These are phyloP conservation scores for Cyberlindnera bimundalis DNA, from an alignment of 805 yeast genomes.

Conservation along the genomic window DNA sequence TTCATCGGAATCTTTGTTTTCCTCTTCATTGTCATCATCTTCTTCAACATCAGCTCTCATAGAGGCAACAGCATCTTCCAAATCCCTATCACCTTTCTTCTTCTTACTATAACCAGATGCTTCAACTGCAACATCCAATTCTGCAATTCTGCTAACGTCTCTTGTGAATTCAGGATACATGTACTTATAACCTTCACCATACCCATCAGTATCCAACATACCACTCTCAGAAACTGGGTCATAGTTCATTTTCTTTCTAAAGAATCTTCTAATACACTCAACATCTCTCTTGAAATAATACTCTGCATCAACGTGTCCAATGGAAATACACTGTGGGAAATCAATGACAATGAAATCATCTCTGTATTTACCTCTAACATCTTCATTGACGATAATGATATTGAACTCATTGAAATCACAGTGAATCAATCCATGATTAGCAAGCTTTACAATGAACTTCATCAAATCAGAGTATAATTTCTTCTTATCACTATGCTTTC, in stretches of 20 bases:
- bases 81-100: constrained; percentile 54
- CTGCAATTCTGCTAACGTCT: constrained; percentile 66
- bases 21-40: constrained; percentile 28
- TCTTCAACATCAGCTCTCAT: constrained; percentile 50
- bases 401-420: constrained; percentile 98
- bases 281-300: constrained; percentile 90
- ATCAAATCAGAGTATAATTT: constrained; percentile 79
- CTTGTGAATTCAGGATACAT: constrained; percentile 77
- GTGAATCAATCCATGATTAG: constrained; percentile 86
- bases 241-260: constrained; percentile 72
- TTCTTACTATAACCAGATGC: constrained; percentile 82
- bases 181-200: constrained; percentile 72
- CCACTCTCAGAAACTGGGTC: constrained; percentile 62
- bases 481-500: constrained; percentile 64
- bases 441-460: constrained; percentile 81
- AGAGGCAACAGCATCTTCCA: constrained; percentile 70
- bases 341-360: constrained; percentile 87
- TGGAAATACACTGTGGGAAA: constrained; percentile 97
- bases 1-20: constrained; percentile 28
- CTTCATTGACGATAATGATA: constrained; percentile 73
- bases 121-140: constrained; percentile 79
- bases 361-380: constrained; percentile 45
- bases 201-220: constrained; percentile 77
- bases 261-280: constrained; percentile 81
- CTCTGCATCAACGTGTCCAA: constrained; percentile 86